Base-by-base conservation (phyloP, 2,329 filamentous ascomycete species). In the Fusarium newnesense region DNA sequence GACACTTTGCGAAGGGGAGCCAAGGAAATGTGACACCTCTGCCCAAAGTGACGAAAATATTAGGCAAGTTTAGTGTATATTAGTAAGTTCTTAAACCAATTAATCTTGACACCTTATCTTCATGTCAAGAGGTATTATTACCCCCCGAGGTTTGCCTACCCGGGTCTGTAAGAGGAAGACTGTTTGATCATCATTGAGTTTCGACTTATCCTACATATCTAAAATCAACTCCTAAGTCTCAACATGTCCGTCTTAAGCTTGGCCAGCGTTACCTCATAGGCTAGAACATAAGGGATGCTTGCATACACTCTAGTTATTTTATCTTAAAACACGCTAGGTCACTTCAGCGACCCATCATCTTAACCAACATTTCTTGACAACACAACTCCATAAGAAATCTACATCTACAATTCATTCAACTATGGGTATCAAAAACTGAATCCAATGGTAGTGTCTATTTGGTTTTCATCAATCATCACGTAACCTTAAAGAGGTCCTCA, bases 401-500 rank as follows among this genome's bases (percentile, higher is more conserved):
- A 47, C 60, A 43, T 26, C 40, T 32, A 39, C 18, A 47, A 36
- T 28, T 47, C 34, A 60, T 60, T 67, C 24, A 37, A 60, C 46
- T 72, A 59, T 52, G 57, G 67, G 44, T 70, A 66, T 72, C 56
- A 52, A 64, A 58, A 72, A 63, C 37, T 26, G 44, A 68, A 67
- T 61, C 64, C 58, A 57, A 50, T 65, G n/a, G 60, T 71, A 32
- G 24, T 64, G 68, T 70, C 66, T 65, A 59, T 61, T 57, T 54
- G 24, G 21, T 10, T 43, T 46, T 60, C 67, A 37, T 75, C 77
- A 80, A 65, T 69, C 50, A 32, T 66, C 42, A 62, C 21, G 75
- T 70, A 60, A 73, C 53, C 57, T 62, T 69, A 42, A 88, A 91
- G 59, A 91, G 84, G 52, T 88, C 82, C 72, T 86, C 83, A 39